Base-by-base conservation (phyloP, 2,329 filamentous ascomycete genomes). In the Byssothecium circinans region DNA sequence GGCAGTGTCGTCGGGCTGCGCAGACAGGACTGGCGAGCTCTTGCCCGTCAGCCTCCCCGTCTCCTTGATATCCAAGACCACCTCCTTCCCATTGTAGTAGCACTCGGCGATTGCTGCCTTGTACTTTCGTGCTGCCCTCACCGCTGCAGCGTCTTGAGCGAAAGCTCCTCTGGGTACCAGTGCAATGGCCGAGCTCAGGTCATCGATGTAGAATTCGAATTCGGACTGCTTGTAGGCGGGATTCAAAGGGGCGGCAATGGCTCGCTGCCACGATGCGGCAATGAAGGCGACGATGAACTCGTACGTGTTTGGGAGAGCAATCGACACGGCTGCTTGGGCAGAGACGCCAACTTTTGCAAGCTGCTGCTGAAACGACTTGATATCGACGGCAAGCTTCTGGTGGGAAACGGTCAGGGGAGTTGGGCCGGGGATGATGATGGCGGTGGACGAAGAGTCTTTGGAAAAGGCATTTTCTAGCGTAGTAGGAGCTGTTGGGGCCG, bases 151-250 rank as follows among this genome's bases (percentile, higher is more conserved):
- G 65, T 85, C 77, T 57, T 84, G 79, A 10, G 78, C 76, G 61
- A 83, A 88, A 12, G 85, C 82, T 14, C 88, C 89, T 58, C 78
- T 78, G 11, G 89, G 89, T 8, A 95, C 86, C 29, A 95, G 77
- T 25, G 90, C 82, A 49, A 95, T 76, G 27, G 86, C 86, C 4
- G 89, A 92, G 66, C 85, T 88, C 60, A 95, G 78, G 67, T 95
- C 89, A 56, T 91, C 86, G 63, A 95, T 92, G 72, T 94, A 95
- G 73, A 95, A 95, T 69, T 94, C 89, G 68, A 92, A 94, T 71
- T 95, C 89, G 47, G 85, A 85, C 72, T 94, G 88, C 75, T 91
- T 95, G 77, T 95, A 95, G 36, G 85, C 86, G 33, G 89, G 84
- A 71, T 95, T 95, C 56, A 95, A 76, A n/a, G 89, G 90, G 2